Evolutionary conservation across 768 basidiomycete genomes (phyloP).

Genomic region (Pleurotus eryngii): DNA sequence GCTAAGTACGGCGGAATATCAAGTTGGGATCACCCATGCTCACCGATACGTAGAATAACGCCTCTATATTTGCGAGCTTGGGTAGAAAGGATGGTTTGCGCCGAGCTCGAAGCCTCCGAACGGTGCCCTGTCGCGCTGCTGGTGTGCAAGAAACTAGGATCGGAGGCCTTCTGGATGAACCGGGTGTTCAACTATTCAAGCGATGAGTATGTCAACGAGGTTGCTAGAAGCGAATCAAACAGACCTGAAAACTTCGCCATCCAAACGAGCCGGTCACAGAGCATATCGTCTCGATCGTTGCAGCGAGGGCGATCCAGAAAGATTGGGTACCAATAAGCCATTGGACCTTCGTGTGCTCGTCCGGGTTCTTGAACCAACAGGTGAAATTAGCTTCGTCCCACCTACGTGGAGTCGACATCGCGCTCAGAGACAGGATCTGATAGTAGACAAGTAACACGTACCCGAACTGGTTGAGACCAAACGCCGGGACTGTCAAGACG

Average conservation of each 20-base stretch:
- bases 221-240: background rate
- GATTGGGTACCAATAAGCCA: slow-evolving; percentile 24
- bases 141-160: background rate
- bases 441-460: slow-evolving; percentile 4
- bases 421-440: too few relatives aligned
- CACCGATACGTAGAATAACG: slow-evolving; percentile 15
- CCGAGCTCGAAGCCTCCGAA: background rate
- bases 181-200: background rate
- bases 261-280: slow-evolving; percentile 17
- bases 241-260: slow-evolving; percentile 16
- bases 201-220: too few relatives aligned
- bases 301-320: slow-evolving; percentile 20
- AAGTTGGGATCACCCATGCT: too few relatives aligned
- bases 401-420: background rate
- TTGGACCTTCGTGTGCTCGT: slow-evolving; percentile 10
- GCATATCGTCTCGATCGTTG: slow-evolving; percentile 15
- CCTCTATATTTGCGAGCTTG: slow-evolving; percentile 7
- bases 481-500: slow-evolving; percentile 15
- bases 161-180: background rate
- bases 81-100: background rate
- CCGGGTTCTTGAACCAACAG: slow-evolving; percentile 20
- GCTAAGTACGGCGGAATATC: too few relatives aligned
- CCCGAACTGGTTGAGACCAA: slow-evolving; percentile 23
- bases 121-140: background rate
- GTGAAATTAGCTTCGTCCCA: slow-evolving; percentile 14